Percentiles rank a stretch among this genome's conserved stretches.
phyloP scores from a whole-genome alignment of 1,284 basidiomycete genomes.

The Leccinum fallax region DNA sequence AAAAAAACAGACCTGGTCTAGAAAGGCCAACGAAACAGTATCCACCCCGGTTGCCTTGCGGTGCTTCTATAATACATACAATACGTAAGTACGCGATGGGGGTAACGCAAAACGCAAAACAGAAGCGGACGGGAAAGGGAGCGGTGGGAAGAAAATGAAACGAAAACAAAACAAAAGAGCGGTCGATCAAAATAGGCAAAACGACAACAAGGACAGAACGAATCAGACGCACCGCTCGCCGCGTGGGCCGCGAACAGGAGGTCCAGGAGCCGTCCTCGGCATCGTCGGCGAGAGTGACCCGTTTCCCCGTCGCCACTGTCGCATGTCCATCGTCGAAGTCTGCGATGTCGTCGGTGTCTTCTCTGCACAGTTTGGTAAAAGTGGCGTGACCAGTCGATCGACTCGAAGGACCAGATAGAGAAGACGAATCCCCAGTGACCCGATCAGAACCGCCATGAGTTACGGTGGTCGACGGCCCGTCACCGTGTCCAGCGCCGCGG shows the following conservation, averaged over 20 bases:
- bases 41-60: conserved; percentile 21
- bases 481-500: conserved; percentile 20
- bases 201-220: background rate
- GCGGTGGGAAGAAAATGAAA: background rate
- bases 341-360: conserved; percentile 34
- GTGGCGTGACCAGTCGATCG: conserved; percentile 26
- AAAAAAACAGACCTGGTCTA: conserved; percentile 29
- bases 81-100: background rate
- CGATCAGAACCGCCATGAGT: conserved; percentile 10
- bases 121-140: background rate
- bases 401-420: conserved; percentile 15
- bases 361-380: conserved; percentile 29
- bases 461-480: conserved; percentile 11
- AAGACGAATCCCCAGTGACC: conserved; percentile 15
- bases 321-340: conserved; percentile 24
- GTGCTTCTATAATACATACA: conserved; percentile 24
- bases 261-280: conserved; percentile 18
- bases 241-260: conserved; percentile 23
- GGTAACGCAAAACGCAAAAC: background rate
- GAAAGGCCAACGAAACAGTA: background rate
- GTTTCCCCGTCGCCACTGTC: conserved; percentile 27
- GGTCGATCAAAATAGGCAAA: conserved; percentile 5
- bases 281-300: conserved; percentile 29
- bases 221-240: conserved; percentile 29
- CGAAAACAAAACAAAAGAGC: background rate